phyloP scores from a whole-genome alignment of 257 asterid species.

The Salvia rosmarinus region DNA sequence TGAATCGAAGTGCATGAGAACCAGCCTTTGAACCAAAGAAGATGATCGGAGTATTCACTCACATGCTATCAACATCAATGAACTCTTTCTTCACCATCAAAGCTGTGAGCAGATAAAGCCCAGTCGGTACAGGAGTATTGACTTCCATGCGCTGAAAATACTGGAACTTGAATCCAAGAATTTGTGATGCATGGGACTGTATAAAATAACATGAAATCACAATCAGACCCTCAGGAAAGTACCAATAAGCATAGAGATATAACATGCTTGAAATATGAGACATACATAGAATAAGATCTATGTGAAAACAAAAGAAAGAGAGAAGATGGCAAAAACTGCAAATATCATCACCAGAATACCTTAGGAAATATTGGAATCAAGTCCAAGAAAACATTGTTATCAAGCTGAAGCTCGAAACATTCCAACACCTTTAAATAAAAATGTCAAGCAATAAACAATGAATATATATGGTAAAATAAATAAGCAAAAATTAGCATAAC shows the following conservation, averaged over 20 bases:
- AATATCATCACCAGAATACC: slow-evolving; percentile 50
- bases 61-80: slow-evolving; percentile 92
- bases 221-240: slow-evolving; percentile 16
- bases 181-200: slow-evolving; percentile 98
- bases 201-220: slow-evolving; percentile 33
- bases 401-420: slow-evolving; percentile 94
- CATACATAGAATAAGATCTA: background rate
- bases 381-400: slow-evolving; percentile 81
- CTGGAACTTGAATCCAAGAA: slow-evolving; percentile 95
- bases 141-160: slow-evolving; percentile 88
- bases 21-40: slow-evolving; percentile 30
- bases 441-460: slow-evolving; percentile 16
- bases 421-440: slow-evolving; percentile 70
- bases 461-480: slow-evolving; percentile 17
- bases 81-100: slow-evolving; percentile 84
- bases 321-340: background rate
- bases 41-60: slow-evolving; percentile 42
- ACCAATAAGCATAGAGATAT: background rate
- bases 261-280: slow-evolving; percentile 5
- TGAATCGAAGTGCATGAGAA: slow-evolving; percentile 21
- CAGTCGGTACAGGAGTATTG: slow-evolving; percentile 63
- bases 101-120: slow-evolving; percentile 89
- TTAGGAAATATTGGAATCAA: slow-evolving; percentile 94
- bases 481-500: slow-evolving; percentile 3
- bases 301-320: background rate